Evolutionary conservation across 2,329 filamentous ascomycete genomes (phyloP).

Genomic region (Exophiala dermatitidis): DNA sequence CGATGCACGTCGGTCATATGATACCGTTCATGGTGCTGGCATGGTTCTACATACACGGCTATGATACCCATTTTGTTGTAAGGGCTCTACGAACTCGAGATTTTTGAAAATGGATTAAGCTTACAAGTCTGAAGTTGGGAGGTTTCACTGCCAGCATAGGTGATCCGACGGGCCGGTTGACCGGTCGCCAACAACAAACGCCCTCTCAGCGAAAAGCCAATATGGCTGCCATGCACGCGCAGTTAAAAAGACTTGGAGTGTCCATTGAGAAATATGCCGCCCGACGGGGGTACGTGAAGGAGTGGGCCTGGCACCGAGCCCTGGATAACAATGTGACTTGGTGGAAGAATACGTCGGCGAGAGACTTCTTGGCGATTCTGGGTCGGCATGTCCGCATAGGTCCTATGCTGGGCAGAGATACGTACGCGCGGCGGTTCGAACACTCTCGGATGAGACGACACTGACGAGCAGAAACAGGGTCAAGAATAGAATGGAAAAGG

Average conservation of each 20-base stretch:
- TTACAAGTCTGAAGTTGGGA: constrained; percentile 36
- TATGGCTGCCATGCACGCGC: constrained; percentile 44
- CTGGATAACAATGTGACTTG: constrained; percentile 78
- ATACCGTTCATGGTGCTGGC: constrained; percentile 45
- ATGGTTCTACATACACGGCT: constrained; percentile 45
- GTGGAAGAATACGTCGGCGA: constrained; percentile 64
- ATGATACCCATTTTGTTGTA: constrained; percentile 41
- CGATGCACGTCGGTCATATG: constrained; percentile 46
- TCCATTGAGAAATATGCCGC: constrained; percentile 62
- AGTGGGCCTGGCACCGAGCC: constrained; percentile 60
- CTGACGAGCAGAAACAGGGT: constrained; percentile 43
- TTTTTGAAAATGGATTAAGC: background rate
- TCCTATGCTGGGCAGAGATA: constrained; percentile 80
- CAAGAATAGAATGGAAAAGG: constrained; percentile 72
- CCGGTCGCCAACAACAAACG: constrained; percentile 35
- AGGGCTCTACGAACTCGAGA: constrained; percentile 19
- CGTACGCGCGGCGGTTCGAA: constrained; percentile 50
- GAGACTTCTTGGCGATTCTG: constrained; percentile 68
- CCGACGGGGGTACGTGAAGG: constrained; percentile 57
- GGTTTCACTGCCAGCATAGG: constrained; percentile 42
- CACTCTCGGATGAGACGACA: constrained; percentile 27
- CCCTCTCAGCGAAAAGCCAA: constrained; percentile 39
- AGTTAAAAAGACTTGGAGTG: constrained; percentile 57
- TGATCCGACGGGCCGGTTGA: constrained; percentile 41
- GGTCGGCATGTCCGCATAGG: constrained; percentile 71